Conservation (phyloP, 768 basidiomycete genomes). For the Trametes coccinea region DNA sequence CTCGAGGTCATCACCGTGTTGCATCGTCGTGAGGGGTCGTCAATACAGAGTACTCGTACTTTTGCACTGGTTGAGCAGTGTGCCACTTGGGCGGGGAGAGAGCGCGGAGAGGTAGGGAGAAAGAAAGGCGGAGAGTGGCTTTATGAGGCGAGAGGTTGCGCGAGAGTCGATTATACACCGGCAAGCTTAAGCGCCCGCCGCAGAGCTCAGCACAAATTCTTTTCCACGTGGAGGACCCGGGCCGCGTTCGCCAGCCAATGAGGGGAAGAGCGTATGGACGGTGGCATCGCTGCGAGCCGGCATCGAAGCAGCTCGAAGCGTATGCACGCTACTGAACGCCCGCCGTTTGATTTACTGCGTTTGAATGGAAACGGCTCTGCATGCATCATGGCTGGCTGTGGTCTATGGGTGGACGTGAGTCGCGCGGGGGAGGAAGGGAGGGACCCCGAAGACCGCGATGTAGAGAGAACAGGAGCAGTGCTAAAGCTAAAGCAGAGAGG, state of each 20-base stretch:
- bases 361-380: no score
- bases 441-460: conserved; percentile 12
- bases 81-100: conserved; percentile 1
- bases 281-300: not conserved
- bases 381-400: no score
- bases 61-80: conserved; percentile 1
- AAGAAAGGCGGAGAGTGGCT: not conserved
- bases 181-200: not conserved
- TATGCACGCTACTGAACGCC: not conserved
- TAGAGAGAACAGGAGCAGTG: not conserved
- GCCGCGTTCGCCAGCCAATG: conserved; percentile 1
- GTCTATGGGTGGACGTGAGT: no score
- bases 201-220: conserved; percentile 1
- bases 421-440: not conserved
- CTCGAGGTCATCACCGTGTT: conserved; percentile 74
- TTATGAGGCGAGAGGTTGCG: conserved; percentile 4
- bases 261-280: not conserved
- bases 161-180: not conserved
- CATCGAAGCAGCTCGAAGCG: not conserved
- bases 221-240: conserved; percentile 3
- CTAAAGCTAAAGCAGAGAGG: not conserved
- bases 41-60: not conserved
- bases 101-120: not conserved
- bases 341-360: no score
- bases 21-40: conserved; percentile 30